A percentile compares a stretch with the other conserved stretches of the same genome.
These are phyloP conservation scores for Hygrophoropsis aurantiaca DNA, from an alignment of 768 basidiomycete genomes.

Conservation along the genomic window DNA sequence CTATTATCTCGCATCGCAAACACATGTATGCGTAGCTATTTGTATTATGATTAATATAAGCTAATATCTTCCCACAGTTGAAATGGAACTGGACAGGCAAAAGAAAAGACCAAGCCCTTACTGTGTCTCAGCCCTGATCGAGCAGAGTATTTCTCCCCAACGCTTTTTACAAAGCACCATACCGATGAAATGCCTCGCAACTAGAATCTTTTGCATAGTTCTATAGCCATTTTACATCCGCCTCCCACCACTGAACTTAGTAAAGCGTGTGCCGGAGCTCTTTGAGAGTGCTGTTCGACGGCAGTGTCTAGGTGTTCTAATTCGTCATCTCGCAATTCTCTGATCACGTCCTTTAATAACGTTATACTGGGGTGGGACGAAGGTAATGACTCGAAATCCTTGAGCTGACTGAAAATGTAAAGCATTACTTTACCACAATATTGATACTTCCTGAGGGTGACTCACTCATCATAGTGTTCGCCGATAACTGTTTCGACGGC, in stretches of 20 bases:
- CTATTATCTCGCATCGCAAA: constrained; percentile 41
- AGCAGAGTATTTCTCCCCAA: constrained; percentile 1
- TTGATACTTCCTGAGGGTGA: constrained; percentile 12
- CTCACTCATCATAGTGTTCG: constrained; percentile 97
- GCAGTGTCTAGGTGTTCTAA: constrained; percentile 92
- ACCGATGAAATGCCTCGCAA: neutral
- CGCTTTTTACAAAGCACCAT: neutral
- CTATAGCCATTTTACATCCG: constrained; percentile 89
- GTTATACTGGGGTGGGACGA: constrained; percentile 76
- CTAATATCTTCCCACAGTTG: constrained; percentile 32
- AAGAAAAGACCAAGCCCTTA: constrained; percentile 44
- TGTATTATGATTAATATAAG: constrained; percentile 1
- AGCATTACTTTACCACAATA: too few relatives aligned
- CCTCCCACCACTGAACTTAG: constrained; percentile 81
- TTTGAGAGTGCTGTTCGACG: constrained; percentile 82
- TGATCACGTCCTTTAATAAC: constrained; percentile 67
- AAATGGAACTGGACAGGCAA: constrained; percentile 57
- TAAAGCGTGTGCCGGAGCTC: constrained; percentile 88
- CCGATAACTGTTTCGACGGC: constrained; percentile 98
- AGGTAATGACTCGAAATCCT: constrained; percentile 63
- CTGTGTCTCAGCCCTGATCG: constrained; percentile 18
- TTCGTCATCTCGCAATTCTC: constrained; percentile 92
- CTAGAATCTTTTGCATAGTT: constrained; percentile 81
- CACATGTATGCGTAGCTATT: constrained; percentile 37
- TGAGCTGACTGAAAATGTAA: constrained; percentile 71